These are phyloP conservation scores for Yamadazyma laniorum DNA, from an alignment of 805 yeast species.

Conservation along the genomic window DNA sequence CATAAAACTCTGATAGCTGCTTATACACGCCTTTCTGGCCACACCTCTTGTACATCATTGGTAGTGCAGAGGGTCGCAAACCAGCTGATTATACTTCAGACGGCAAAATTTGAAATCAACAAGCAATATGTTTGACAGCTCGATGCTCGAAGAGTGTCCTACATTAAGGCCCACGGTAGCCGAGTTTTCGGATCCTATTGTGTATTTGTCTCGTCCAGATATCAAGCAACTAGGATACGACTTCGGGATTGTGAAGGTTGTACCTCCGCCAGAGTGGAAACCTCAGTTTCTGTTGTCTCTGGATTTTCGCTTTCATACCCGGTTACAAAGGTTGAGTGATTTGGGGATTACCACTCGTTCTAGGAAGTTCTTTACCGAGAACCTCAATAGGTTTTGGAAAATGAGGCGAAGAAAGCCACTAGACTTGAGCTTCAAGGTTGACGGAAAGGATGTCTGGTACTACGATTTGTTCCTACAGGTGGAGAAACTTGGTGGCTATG, in stretches of 20 bases:
- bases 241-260: conserved; percentile 52
- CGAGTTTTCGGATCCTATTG: conserved; percentile 51
- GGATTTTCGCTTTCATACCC: conserved; percentile 59
- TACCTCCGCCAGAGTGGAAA: conserved; percentile 52
- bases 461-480: conserved; percentile 41
- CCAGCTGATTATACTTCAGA: too few relatives aligned
- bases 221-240: conserved; percentile 41
- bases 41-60: too few relatives aligned
- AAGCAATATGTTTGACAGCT: neutral
- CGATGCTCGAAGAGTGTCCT: conserved; percentile 39
- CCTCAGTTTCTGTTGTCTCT: conserved; percentile 57
- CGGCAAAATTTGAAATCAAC: too few relatives aligned
- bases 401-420: conserved; percentile 38
- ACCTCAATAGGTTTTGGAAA: conserved; percentile 54
- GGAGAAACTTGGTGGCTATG: conserved; percentile 22
- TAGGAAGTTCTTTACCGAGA: conserved; percentile 59
- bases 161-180: conserved; percentile 42
- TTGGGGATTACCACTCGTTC: conserved; percentile 62
- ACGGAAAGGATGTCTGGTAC: conserved; percentile 23
- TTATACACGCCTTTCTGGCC: too few relatives aligned
- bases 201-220: conserved; percentile 43
- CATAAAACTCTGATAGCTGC: too few relatives aligned
- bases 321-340: conserved; percentile 67
- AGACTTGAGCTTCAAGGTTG: conserved; percentile 20
- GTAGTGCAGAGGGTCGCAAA: too few relatives aligned